A percentile compares a stretch with the other conserved stretches of the same genome.
These are phyloP conservation scores for Plasmodium sp. DNA, from an alignment of 169 alveolate species.

Conservation along the genomic window DNA sequence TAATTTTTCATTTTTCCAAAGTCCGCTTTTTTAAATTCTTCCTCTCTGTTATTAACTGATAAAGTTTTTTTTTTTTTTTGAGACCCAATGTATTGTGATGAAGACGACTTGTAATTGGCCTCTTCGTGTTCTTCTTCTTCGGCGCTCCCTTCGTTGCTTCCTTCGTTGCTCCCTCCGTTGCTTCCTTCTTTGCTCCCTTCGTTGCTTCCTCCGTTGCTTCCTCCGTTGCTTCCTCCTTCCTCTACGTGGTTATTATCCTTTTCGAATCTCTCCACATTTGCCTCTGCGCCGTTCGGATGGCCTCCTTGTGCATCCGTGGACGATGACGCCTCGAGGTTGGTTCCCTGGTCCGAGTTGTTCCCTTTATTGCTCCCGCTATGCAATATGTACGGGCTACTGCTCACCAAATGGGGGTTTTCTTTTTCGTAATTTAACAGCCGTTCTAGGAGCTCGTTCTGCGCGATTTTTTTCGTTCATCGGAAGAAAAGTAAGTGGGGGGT, in stretches of 20 bases:
- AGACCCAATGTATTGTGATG: background rate
- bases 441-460: constrained; percentile 62
- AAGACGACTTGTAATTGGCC: background rate
- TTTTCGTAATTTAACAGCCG: constrained; percentile 53
- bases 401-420: background rate
- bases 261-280: background rate
- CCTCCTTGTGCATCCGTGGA: background rate
- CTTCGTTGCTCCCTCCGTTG: background rate
- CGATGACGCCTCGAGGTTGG: background rate
- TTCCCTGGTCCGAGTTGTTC: constrained; percentile 7
- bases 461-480: background rate
- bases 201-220: background rate
- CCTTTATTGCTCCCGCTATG: constrained; percentile 3
- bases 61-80: constrained; percentile 38
- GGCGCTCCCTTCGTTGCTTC: background rate
- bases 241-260: background rate
- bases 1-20: constrained; percentile 49
- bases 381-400: background rate
- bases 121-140: background rate
- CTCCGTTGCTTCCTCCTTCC: background rate
- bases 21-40: constrained; percentile 6
- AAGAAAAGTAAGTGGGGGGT: background rate
- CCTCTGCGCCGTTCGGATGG: background rate
- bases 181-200: background rate
- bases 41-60: constrained; percentile 43